Evolutionary conservation across 2,329 filamentous ascomycete genomes (phyloP).

Genomic region (Trichocomaceae sp.): DNA sequence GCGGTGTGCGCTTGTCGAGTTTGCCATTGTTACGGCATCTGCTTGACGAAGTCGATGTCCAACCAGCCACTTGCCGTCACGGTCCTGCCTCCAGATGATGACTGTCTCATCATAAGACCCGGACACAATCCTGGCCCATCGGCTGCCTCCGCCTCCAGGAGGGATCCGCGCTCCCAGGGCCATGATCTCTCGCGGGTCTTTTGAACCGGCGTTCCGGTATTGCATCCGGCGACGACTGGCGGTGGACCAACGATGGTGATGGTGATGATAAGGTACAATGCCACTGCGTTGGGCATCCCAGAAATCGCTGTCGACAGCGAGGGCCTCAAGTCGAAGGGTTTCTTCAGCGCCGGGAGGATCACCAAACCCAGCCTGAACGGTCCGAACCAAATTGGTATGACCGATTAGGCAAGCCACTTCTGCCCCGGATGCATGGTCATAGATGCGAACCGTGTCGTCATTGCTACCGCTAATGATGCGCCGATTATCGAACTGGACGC

Average conservation of each 20-base stretch:
- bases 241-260: slow-evolving; percentile 28
- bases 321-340: slow-evolving; percentile 67
- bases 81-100: slow-evolving; percentile 86
- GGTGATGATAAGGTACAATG: slow-evolving; percentile 38
- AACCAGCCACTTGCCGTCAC: slow-evolving; percentile 76
- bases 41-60: slow-evolving; percentile 66
- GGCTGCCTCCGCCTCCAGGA: slow-evolving; percentile 81
- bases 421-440: slow-evolving; percentile 75
- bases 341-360: slow-evolving; percentile 74
- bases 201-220: slow-evolving; percentile 60
- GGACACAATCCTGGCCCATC: slow-evolving; percentile 90
- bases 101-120: slow-evolving; percentile 95
- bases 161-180: slow-evolving; percentile 81
- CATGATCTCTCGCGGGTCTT: slow-evolving; percentile 63
- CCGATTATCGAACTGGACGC: slow-evolving; percentile 90
- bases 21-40: slow-evolving; percentile 40
- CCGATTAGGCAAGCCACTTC: slow-evolving; percentile 83
- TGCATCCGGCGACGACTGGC: not conserved
- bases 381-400: slow-evolving; percentile 80
- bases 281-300: slow-evolving; percentile 52
- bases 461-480: slow-evolving; percentile 94
- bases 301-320: slow-evolving; percentile 65
- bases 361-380: slow-evolving; percentile 89
- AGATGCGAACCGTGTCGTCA: slow-evolving; percentile 92
- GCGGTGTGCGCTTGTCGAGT: slow-evolving; percentile 8